Conservation (phyloP, 2,329 filamentous ascomycete species). For the Sclerotinia subarctica region DNA sequence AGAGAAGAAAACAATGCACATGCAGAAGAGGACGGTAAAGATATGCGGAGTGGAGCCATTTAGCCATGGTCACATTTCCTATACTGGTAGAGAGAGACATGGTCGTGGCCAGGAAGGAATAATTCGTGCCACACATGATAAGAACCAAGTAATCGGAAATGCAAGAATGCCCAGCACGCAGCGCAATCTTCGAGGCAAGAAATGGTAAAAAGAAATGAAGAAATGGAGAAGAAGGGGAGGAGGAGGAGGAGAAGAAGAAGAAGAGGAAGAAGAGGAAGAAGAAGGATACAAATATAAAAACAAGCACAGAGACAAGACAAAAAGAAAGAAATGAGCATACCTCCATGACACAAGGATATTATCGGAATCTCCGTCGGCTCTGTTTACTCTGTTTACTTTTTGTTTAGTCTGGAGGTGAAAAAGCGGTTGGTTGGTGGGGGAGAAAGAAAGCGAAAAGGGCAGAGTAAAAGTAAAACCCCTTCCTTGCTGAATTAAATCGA, state of each 20-base stretch:
- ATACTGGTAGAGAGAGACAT: not conserved
- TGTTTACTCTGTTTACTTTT: not conserved
- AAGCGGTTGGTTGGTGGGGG: not conserved
- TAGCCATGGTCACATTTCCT: not conserved
- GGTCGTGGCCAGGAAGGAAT: not conserved
- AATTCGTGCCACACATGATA: slow-evolving; percentile 5
- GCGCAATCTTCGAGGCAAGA: not conserved
- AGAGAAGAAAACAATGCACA: not conserved
- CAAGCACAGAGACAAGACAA: too few relatives aligned
- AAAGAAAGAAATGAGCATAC: slow-evolving; percentile 21
- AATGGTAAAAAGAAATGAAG: not conserved
- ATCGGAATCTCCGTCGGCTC: not conserved
- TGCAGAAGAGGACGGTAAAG: not conserved
- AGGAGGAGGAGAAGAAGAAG: not conserved
- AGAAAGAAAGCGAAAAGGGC: not conserved
- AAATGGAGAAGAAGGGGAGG: not conserved
- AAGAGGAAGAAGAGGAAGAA: not conserved
- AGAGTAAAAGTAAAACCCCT: not conserved
- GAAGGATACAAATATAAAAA: too few relatives aligned
- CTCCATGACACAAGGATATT: slow-evolving; percentile 24
- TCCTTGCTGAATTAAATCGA: too few relatives aligned
- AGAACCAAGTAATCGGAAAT: not conserved
- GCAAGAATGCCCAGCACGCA: not conserved
- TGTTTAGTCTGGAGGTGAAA: too few relatives aligned
- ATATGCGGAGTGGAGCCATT: slow-evolving; percentile 9